Evolutionary conservation across 169 alveolate genomes (phyloP), one percentile per base, ranked within the genome.

Genomic region (Eimeria maxima): DNA sequence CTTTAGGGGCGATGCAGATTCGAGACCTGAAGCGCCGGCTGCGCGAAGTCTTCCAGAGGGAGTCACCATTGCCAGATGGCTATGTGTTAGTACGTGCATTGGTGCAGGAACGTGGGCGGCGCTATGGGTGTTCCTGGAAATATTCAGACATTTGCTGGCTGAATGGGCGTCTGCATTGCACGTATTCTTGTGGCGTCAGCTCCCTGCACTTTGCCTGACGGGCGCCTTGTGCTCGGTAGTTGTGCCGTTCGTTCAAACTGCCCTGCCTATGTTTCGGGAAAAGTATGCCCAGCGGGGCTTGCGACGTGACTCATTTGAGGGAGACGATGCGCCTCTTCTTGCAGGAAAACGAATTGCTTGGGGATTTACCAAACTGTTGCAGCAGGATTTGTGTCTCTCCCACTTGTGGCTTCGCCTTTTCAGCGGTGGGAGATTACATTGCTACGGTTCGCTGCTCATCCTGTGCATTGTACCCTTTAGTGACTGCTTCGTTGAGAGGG

Each of bases 111-210:
- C 65, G 42, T 87, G 93, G 93, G 45, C 60, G 33, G 42, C 50
- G 33, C 47, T 44, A 7, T 87, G 93, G 93, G 81, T 81, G 1
- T 24, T 5, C 20, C 42, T 71, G 42, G 76, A 63, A 24, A 10
- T 63, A 6, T 63, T 16, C 83, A 87, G 16, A 7, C 2, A 33
- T 38, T 42, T 38, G 18, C 45, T 14, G 50, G 44, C 18, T 22
- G 81, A 63, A 24, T 42, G 24, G 2, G 60, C 67, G 42, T n/a
- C 93, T 63, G 93, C 29, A 14, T 7, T 87, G 16, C 44, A 87
- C 27, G 81, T 24, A 33, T 87, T 87, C 69, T 24, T 87, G 93
- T 87, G 93, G 93, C 93, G 65, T 16, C 93, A 63, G 93, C 65
- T 87, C 63, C 93, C 93, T 0, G 63, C 44, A 13, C 65, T 87